These are phyloP conservation scores for Pisolithus microcarpus DNA, from an alignment of 768 basidiomycete genomes.

Conservation along the genomic window DNA sequence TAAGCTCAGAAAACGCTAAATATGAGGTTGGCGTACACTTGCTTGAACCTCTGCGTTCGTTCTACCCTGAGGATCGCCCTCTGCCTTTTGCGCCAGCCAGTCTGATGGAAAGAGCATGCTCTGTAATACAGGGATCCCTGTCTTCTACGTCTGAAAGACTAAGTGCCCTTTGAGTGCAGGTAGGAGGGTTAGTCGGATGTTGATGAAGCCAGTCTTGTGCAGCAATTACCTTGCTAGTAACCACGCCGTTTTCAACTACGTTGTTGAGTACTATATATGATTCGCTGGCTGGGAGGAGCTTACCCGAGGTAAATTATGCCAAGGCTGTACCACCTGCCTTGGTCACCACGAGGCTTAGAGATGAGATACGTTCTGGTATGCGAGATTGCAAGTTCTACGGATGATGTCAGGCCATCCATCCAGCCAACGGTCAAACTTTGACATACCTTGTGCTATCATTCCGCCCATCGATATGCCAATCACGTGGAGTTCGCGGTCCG, in stretches of 20 bases:
- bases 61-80: conserved; percentile 46
- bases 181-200: conserved; percentile 4
- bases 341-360: conserved; percentile 63
- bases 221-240: conserved; percentile 29
- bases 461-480: conserved; percentile 76
- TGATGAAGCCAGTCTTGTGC: not conserved
- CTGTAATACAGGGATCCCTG: conserved; percentile 44
- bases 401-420: not conserved
- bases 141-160: conserved; percentile 33
- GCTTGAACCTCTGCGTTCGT: conserved; percentile 59
- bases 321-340: conserved; percentile 54
- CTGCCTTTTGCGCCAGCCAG: conserved; percentile 56
- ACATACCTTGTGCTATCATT: conserved; percentile 72
- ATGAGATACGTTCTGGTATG: conserved; percentile 60
- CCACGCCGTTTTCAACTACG: conserved; percentile 35
- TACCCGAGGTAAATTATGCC: conserved; percentile 61
- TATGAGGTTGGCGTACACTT: conserved; percentile 31
- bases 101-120: conserved; percentile 50
- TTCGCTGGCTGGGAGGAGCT: conserved; percentile 11
- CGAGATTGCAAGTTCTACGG: conserved; percentile 57
- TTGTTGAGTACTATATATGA: not conserved
- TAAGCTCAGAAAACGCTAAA: not conserved
- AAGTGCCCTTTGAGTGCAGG: conserved; percentile 27
- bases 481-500: conserved; percentile 52
- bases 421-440: not conserved